Evolutionary conservation across 371 early-diverging fungal genomes (phyloP), one percentile per base, ranked within the genome.

Genomic region (Rhizopus sp.): DNA sequence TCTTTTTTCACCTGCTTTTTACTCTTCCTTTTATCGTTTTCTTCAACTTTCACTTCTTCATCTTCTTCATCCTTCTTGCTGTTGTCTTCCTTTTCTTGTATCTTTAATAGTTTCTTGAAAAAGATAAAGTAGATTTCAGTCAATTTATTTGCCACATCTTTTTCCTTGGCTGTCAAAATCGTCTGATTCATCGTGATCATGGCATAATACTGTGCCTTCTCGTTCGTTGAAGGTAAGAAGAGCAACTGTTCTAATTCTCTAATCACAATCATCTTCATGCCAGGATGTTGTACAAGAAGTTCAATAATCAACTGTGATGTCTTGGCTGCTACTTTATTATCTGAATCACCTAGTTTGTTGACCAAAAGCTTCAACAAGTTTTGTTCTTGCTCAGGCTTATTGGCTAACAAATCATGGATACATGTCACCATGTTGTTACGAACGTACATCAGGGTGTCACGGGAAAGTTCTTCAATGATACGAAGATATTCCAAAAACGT

Each of bases 331-430:
- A 95, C 80, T 70, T 92, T 91, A 60, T 88, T 86, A 55, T 94
- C 94, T 10, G 77, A 75, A 73, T 98, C 98, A 64, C 98, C 98
- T 51, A 98, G 74, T 69, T 97, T 98, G 87, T 95, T 96, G 59
- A 94, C 89, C 23, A 98, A 81, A 52, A 98, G 66, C 37, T 89
- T 83, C 42, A 98, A 81, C 57, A 98, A 78, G 61, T 95, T 96
- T 52, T 91, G 90, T 65, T 98, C 98, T 75, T 97, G 95, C 73
- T 98, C 98, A 7, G 97, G 94, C 69, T 95, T 96, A 17, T 85
- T 74, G 41, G 78, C 71, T 55, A 97, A 75, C 38, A 98, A 76
- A 62, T 91, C 90, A 51, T 81, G 74, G 47, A 95, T 83, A 72
- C 83, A 85, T 7, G 72, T 68, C 4, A 96, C 73, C 79, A 88